phyloP scores from a whole-genome alignment of 1,139 yeast species.

The Geotrichum carabidarum region DNA sequence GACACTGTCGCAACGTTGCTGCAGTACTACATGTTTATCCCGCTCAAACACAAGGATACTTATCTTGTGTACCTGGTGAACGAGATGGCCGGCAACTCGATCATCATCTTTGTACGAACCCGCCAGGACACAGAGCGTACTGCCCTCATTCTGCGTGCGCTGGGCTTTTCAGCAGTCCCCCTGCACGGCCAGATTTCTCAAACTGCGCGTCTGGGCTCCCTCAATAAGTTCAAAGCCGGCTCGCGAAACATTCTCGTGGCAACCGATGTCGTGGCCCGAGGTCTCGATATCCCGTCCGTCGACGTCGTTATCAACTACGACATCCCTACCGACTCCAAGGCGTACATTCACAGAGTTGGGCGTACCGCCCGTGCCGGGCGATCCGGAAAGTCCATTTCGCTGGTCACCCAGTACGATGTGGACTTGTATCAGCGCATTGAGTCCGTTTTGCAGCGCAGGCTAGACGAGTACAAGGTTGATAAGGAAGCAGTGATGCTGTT shows the following conservation, averaged over 20 bases:
- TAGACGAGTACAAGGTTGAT: constrained; percentile 74
- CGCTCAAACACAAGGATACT: constrained; percentile 90
- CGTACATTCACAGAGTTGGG: constrained; percentile 95
- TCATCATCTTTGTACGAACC: constrained; percentile 87
- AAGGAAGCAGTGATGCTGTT: constrained; percentile 72
- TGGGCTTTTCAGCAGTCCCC: constrained; percentile 88
- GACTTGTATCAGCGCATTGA: constrained; percentile 82
- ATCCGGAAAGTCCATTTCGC: constrained; percentile 77
- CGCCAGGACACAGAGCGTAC: constrained; percentile 94
- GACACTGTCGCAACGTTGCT: constrained; percentile 89
- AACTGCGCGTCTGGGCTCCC: constrained; percentile 85
- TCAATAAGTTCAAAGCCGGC: constrained; percentile 88
- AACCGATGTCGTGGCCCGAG: constrained; percentile 97
- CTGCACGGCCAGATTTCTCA: constrained; percentile 92
- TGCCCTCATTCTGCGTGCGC: constrained; percentile 68
- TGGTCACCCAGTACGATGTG: constrained; percentile 91
- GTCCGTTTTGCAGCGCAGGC: constrained; percentile 57
- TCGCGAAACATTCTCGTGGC: constrained; percentile 79
- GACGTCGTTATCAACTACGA: constrained; percentile 91
- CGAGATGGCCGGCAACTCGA: constrained; percentile 79
- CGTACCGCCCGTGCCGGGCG: constrained; percentile 97
- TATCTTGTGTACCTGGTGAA: constrained; percentile 74
- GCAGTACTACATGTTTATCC: constrained; percentile 85
- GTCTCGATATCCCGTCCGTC: constrained; percentile 91
- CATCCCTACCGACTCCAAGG: constrained; percentile 96